These are phyloP conservation scores for Penicillium arizonense DNA, from an alignment of 495 filamentous ascomycete genomes.

Conservation along the genomic window DNA sequence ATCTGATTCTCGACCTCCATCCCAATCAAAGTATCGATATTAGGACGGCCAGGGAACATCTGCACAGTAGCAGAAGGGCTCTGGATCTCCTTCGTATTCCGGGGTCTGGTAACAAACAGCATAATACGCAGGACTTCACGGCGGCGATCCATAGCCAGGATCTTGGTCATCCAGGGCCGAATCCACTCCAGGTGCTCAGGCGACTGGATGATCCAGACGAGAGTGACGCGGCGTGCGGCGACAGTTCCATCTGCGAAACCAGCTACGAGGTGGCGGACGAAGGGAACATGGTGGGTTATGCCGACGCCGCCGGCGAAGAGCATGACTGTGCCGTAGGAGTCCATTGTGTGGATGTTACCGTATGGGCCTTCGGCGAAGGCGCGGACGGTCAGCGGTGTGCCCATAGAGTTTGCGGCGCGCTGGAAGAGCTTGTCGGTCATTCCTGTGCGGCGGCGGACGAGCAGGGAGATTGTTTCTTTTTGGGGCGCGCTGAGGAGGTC, in stretches of 20 bases:
- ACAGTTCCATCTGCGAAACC: conserved; percentile 70
- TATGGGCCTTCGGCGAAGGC: conserved; percentile 86
- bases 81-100: conserved; percentile 67
- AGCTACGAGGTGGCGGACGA: conserved; percentile 74
- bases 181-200: conserved; percentile 90
- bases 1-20: conserved; percentile 75
- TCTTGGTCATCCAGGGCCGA: conserved; percentile 85
- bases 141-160: conserved; percentile 74
- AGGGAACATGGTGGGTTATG: conserved; percentile 93
- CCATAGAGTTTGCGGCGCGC: conserved; percentile 42
- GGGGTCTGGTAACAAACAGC: conserved; percentile 83
- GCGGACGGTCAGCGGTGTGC: conserved; percentile 48
- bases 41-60: conserved; percentile 81
- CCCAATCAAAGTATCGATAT: conserved; percentile 70
- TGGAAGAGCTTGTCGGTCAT: conserved; percentile 83
- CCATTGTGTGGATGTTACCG: conserved; percentile 73
- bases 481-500: conserved; percentile 29
- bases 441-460: conserved; percentile 82
- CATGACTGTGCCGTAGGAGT: conserved; percentile 86
- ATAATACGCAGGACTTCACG: conserved; percentile 77
- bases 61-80: conserved; percentile 72
- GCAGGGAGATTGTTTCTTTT: conserved; percentile 67
- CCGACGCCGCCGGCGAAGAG: conserved; percentile 91
- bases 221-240: conserved; percentile 74
- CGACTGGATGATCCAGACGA: conserved; percentile 91